Conservation (phyloP, 2,329 filamentous ascomycete species). For the Helminthosporium solani region DNA sequence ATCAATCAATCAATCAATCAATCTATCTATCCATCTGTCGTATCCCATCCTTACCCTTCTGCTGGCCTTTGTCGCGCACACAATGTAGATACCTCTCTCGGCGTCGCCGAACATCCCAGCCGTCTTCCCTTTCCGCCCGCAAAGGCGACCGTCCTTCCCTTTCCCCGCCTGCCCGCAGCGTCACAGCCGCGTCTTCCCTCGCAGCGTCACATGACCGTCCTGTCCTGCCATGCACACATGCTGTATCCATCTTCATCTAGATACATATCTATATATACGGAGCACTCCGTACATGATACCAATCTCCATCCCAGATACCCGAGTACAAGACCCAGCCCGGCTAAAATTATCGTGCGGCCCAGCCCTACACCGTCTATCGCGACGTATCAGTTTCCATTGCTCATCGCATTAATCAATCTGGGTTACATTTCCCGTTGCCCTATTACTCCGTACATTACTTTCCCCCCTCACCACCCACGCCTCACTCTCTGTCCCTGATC, state of each 20-base stretch:
- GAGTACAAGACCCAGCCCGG: constrained; percentile 24
- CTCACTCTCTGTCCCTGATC: constrained; percentile 6
- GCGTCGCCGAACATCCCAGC: constrained; percentile 19
- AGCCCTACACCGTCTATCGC: constrained; percentile 18
- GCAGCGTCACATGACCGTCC: constrained; percentile 23
- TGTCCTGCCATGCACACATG: constrained; percentile 1
- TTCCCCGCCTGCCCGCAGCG: constrained; percentile 14
- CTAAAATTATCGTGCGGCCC: constrained; percentile 17
- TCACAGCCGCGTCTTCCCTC: constrained; percentile 12
- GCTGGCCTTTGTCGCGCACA: too few species aligned
- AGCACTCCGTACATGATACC: not conserved
- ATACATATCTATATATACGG: not conserved
- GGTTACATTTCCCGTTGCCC: constrained; percentile 34
- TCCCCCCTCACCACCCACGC: constrained; percentile 10
- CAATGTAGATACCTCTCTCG: too few species aligned
- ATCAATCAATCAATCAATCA: too few species aligned
- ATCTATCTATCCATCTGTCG: too few species aligned
- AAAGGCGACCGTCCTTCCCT: constrained; percentile 3
- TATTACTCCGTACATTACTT: constrained; percentile 14
- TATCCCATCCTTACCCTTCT: too few species aligned
- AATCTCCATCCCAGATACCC: constrained; percentile 26
- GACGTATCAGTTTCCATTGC: constrained; percentile 25
- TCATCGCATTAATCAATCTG: constrained; percentile 30
- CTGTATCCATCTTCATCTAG: not conserved
- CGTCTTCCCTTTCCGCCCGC: constrained; percentile 1